Evolutionary conservation across 2,329 filamentous ascomycete species (phyloP), one percentile per base, ranked within the genome.

Genomic region (Microcera coccophila): DNA sequence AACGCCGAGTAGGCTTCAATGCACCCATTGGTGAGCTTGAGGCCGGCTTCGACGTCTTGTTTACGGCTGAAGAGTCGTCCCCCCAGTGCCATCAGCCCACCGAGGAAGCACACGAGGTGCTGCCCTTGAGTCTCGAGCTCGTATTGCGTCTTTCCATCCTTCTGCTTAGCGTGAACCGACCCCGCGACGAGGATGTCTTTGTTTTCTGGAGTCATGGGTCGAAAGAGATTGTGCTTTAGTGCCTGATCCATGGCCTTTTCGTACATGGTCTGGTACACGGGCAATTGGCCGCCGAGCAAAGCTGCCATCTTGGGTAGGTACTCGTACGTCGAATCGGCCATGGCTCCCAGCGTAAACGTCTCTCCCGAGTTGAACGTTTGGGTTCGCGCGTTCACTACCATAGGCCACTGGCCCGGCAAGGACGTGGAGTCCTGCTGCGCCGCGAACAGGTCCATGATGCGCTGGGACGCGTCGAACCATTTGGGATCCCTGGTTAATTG

Each of bases 241-340:
- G 74, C 75, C 0, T 74, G 67, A n/a, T 78, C 71, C 34, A 82
- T 73, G 15, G 78, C 74, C 14, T 62, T 65, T 43, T 75, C 67
- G 59, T 85, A 62, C 71, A 86, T 78, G 29, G 61, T 67, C 35
- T 71, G 69, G 57, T 85, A 85, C 45, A 78, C 60, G 18, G 75
- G 38, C 15, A 74, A 64, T 5, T 68, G 65, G 3, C 82, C 81
- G 19, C 79, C 76, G 1, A 85, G 71, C 2, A 86, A 68, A 37
- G 59, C 52, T 54, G 83, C 93, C 87, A 94, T 93, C 71, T 95
- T 95, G 63, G 95, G 84, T 17, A 95, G 76, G 59, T 95, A 95
- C 67, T 95, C 89, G 66, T 93, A 95, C 48, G 51, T 71, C 70
- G 61, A 74, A 44, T 75, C 71, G n/a, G 63, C 65, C 48, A 72